Evolutionary conservation across 2,329 filamentous ascomycete genomes (phyloP).

Genomic region (Aspergillus ochraceus): DNA sequence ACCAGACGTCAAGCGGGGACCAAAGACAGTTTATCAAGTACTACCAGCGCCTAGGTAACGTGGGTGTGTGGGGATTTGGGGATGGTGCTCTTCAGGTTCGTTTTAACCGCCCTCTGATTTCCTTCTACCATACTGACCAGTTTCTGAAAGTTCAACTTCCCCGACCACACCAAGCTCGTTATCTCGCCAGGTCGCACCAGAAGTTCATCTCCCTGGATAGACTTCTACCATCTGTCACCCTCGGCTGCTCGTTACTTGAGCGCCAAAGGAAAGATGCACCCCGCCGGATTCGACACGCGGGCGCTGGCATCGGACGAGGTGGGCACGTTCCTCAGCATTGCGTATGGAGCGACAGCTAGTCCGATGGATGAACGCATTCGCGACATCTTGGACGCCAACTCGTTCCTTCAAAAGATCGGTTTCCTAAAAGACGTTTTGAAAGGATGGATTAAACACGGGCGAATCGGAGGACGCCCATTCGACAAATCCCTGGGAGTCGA

Average conservation of each 20-base stretch:
- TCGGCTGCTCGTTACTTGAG: slow-evolving; percentile 46
- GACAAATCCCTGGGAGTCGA: slow-evolving; percentile 1
- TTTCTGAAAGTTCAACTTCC: slow-evolving; percentile 48
- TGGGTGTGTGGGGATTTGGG: slow-evolving; percentile 55
- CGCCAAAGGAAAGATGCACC: slow-evolving; percentile 43
- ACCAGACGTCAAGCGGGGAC: slow-evolving; percentile 25
- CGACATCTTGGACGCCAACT: slow-evolving; percentile 47
- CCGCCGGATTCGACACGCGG: slow-evolving; percentile 44
- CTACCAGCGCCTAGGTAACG: slow-evolving; percentile 52
- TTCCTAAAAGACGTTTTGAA: slow-evolving; percentile 44
- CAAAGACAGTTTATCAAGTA: slow-evolving; percentile 49
- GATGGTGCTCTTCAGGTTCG: slow-evolving; percentile 49
- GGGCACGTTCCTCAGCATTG: slow-evolving; percentile 41
- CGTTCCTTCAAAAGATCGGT: slow-evolving; percentile 44
- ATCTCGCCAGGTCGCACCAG: slow-evolving; percentile 42
- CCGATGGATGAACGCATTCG: slow-evolving; percentile 38
- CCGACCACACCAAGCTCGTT: slow-evolving; percentile 54
- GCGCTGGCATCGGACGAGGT: slow-evolving; percentile 43
- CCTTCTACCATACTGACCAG: not conserved
- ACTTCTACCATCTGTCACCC: slow-evolving; percentile 51
- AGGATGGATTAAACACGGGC: slow-evolving; percentile 39
- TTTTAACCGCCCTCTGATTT: slow-evolving; percentile 1
- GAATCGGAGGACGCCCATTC: slow-evolving; percentile 35
- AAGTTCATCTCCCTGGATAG: slow-evolving; percentile 43
- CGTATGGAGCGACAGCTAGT: slow-evolving; percentile 34